Evolutionary conservation across 371 early-diverging fungal species (phyloP), one percentile per base, ranked within the genome.

Genomic region (Actinomucor elegans): DNA sequence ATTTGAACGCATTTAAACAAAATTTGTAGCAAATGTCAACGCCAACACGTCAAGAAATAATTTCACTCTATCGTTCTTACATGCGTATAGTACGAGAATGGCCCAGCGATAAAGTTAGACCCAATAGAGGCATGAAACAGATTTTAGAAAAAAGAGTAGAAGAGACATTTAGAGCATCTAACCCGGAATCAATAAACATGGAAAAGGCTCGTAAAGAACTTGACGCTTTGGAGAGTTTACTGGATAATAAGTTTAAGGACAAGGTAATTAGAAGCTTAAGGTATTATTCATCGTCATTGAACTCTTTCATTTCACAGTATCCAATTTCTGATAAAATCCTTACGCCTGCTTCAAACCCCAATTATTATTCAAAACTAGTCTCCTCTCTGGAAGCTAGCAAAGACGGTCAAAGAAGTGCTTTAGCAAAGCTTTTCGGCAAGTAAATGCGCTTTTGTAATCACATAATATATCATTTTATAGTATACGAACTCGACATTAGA

Each of bases 31-130:
- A 31, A 15, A 52, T 59, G 52, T 47, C 52, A n/a, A 33, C 42
- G 48, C 43, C 60, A 29, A 45, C 52, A 27, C 48, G 49, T 31
- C 48, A 55, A 50, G 66, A 74, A 54, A 55, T 77, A 20, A 52
- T 59, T 32, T 55, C 66, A 20, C 65, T 84, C 14, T 84, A 84
- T 54, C 61, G 81, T 17, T 65, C 75, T 2, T 84, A 79, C 43
- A 62, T 84, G 8, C 73, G 77, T 12, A 67, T 81, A 29, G 76
- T 80, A 14, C 57, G 65, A 40, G 69, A 79, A 33, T 84, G 84
- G 84, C 84, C 84, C 11, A 59, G 67, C n/a, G 84, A 84, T 59
- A 77, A 77, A 46, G 70, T 84, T 23, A 77, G 84, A 32, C 84
- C 80, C 24, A 77, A 71, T 23, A 68, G 81, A 48, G 80, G 80